Base-by-base conservation (phyloP, 2,329 filamentous ascomycete species). In the Fusarium dlaminii region DNA sequence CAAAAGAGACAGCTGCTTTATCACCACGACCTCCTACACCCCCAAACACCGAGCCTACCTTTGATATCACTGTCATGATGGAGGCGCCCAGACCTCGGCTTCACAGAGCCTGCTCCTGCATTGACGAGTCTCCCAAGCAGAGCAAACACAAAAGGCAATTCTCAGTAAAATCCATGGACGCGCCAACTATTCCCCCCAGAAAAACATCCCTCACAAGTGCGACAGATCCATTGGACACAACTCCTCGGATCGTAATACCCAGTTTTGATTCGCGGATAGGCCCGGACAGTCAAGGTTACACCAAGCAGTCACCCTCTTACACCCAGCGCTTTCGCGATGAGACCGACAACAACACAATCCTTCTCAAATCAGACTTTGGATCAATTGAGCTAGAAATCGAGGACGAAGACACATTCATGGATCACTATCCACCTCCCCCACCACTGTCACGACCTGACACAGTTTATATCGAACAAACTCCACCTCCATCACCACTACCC, bases 401-500 rank as follows among this genome's bases (percentile, higher is more conserved):
- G 30, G 72, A 77, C 27, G 68, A 77, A 48, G 75, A 74, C 34
- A 61, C 48, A 22, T 74, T 67, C 20, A 56, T 68, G 57, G 72
- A 65, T 30, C 45, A 62, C 15, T 61, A 40, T 40, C 49, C 52
- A 40, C 57, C 45, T 34, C 55, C 52, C 36, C 58, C 42, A 24
- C 57, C 69, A 51, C 54, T 64, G 42, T 73, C 68, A 18, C 64
- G 72, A 29, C 68, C 71, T 46, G 73, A 69, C 9, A 79, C 75
- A 11, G 75, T 79, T 11, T 82, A 80, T 37, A 79, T 80, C 18
- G 78, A 79, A 36, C 73, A 81, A 36, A 81, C 81, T 8, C 80
- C 80, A 29, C 81, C 82, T 6, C 79, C 81, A 8, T 83, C 81
- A 18, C 81, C 81, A 14, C 64, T 81, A 14, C 78, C 80, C 5